A percentile compares a stretch with the other conserved stretches of the same genome.
Conservation (phyloP, 1,284 basidiomycete species). For the Takashimella tepidaria region DNA sequence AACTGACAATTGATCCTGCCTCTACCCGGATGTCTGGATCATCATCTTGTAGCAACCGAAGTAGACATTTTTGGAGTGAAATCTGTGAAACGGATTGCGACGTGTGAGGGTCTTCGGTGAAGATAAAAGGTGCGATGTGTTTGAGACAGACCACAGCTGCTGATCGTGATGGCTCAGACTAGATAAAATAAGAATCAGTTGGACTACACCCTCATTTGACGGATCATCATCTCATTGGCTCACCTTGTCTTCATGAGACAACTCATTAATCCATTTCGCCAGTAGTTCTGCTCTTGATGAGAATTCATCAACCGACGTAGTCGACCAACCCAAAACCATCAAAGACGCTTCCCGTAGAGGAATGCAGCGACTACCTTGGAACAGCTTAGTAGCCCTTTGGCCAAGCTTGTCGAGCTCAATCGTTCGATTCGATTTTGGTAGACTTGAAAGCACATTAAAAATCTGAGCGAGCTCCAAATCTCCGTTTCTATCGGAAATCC, state of each 20-base stretch:
- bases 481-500: background rate
- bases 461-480: constrained; percentile 10
- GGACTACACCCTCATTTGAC: too few species aligned
- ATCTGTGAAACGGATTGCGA: background rate
- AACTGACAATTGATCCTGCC: constrained; percentile 22
- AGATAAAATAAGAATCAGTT: background rate
- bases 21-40: constrained; percentile 36
- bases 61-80: constrained; percentile 18
- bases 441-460: constrained; percentile 4
- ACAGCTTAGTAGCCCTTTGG: background rate
- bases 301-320: constrained; percentile 1
- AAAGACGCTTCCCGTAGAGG: constrained; percentile 40
- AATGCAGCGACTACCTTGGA: constrained; percentile 17
- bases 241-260: constrained; percentile 20
- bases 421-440: background rate
- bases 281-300: constrained; percentile 1
- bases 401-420: background rate
- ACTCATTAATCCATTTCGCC: background rate
- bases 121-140: constrained; percentile 15
- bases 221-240: constrained; percentile 12
- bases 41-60: constrained; percentile 40
- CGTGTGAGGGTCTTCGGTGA: background rate
- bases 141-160: constrained; percentile 20
- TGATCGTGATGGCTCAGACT: constrained; percentile 32
- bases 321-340: constrained; percentile 22